Base-by-base conservation (phyloP, 805 yeast species). In the Ogataea nonfermentans region DNA sequence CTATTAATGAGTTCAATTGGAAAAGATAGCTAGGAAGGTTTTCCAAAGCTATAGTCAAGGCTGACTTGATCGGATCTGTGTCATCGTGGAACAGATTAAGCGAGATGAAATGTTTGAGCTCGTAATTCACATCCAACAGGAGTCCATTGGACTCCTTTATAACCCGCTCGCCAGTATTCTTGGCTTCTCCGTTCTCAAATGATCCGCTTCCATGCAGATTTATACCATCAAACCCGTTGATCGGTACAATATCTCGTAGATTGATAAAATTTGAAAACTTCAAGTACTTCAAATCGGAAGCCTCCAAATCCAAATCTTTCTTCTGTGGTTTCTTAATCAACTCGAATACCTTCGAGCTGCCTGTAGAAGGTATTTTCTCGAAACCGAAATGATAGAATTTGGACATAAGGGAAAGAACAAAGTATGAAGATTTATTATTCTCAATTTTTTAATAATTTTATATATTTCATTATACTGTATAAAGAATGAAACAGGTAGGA, bases 1-100 rank as follows among this genome's bases (percentile, higher is more conserved):
- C 65, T n/a, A 47, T 37, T 24, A 56, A 25, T 10, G 35, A 19
- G 4, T 32, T 45, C 6, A 52, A 51, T 7, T 27, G 39, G 3
- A 47, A 19, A 3, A 61, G 27, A 17, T 19, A 23, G 9, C 20
- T 39, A 0, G 62, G 59, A 8, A 61, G 20, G 10, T 48, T 45
- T 6, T 45, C 44, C 3, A 59, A 20, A 2, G 48, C 46, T 3
- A 52, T 31, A 1, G 51, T 33, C 28, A 60, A 35, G 3, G 26
- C 16, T 9, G 26, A n/a, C 10, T 37, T 20, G 5, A 36, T 9
- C 4, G 28, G 23, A 17, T 31, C 44, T 3, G 20, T 16, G 3
- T 40, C 29, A 17, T 39, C 37, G 7, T 28, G 27, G 32, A 46
- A 43, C 5, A 20, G 15, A n/a, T 26, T 24, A 22, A 50, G 22